These are phyloP conservation scores for Epichloe sp. DNA, from an alignment of 2,329 filamentous ascomycete genomes.

Conservation along the genomic window DNA sequence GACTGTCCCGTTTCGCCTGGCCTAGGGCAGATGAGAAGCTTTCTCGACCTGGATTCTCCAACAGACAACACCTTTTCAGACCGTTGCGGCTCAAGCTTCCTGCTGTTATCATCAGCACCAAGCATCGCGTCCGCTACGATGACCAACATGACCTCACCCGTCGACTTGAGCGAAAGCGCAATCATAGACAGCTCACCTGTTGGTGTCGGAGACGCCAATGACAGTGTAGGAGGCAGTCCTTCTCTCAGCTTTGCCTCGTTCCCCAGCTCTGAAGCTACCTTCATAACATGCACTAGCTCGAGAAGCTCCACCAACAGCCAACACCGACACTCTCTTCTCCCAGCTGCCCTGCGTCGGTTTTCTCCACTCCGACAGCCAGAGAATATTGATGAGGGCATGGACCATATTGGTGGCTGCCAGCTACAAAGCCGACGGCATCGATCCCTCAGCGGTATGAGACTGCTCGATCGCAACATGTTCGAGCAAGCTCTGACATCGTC, in stretches of 20 bases:
- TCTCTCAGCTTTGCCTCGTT: slow-evolving; percentile 4
- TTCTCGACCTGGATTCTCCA: slow-evolving; percentile 7
- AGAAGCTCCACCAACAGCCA: slow-evolving; percentile 6
- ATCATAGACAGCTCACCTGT: slow-evolving; percentile 1
- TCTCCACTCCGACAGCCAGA: background rate
- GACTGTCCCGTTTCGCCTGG: background rate
- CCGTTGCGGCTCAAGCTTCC: slow-evolving; percentile 4
- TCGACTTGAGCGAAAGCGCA: background rate
- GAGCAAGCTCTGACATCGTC: slow-evolving; percentile 1
- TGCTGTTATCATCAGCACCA: slow-evolving; percentile 6
- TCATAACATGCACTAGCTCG: slow-evolving; percentile 13
- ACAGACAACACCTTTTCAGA: background rate
- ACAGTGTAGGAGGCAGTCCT: slow-evolving; percentile 2
- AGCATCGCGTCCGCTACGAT: background rate
- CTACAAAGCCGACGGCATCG: background rate
- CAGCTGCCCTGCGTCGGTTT: slow-evolving; percentile 3
- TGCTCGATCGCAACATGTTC: background rate
- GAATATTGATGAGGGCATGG: background rate
- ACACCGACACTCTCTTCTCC: slow-evolving; percentile 5
- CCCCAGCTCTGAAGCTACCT: slow-evolving; percentile 9
- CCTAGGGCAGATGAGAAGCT: slow-evolving; percentile 6
- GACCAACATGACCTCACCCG: background rate
- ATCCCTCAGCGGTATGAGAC: background rate
- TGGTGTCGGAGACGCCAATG: background rate
- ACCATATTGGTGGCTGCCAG: background rate